These are phyloP conservation scores for Penicillium coprophilum DNA, from an alignment of 495 filamentous ascomycete genomes.

Conservation along the genomic window DNA sequence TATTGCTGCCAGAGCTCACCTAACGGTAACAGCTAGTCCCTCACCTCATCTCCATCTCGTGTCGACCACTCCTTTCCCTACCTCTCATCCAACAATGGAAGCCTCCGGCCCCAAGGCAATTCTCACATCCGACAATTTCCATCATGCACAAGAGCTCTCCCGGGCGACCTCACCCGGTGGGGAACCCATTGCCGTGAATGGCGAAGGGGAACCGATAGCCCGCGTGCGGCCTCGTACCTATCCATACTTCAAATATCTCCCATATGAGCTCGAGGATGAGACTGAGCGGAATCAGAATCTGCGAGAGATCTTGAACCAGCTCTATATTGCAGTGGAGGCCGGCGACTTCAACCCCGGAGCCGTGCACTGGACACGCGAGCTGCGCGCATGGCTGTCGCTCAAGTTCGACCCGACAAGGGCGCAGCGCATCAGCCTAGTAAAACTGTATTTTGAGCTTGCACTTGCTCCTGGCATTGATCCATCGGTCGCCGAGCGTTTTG, in stretches of 20 bases:
- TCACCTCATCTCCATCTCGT: slow-evolving; percentile 25
- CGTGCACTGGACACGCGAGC: slow-evolving; percentile 94
- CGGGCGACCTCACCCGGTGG: slow-evolving; percentile 67
- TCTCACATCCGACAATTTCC: slow-evolving; percentile 48
- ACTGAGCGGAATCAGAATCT: slow-evolving; percentile 69
- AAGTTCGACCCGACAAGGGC: slow-evolving; percentile 93
- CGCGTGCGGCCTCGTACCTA: slow-evolving; percentile 88
- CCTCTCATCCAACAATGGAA: slow-evolving; percentile 39
- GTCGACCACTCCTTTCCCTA: slow-evolving; percentile 13
- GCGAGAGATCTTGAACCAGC: slow-evolving; percentile 81
- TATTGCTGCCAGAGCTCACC: slow-evolving; percentile 34
- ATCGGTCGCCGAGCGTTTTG: slow-evolving; percentile 80
- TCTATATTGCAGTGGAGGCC: slow-evolving; percentile 86
- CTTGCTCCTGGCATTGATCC: slow-evolving; percentile 87
- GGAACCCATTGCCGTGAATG: slow-evolving; percentile 54
- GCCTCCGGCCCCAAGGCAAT: slow-evolving; percentile 39
- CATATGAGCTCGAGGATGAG: slow-evolving; percentile 81
- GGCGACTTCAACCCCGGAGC: slow-evolving; percentile 94
- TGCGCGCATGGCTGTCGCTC: slow-evolving; percentile 89
- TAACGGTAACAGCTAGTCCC: slow-evolving; percentile 28
- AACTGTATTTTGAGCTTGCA: slow-evolving; percentile 90
- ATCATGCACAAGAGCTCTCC: slow-evolving; percentile 54
- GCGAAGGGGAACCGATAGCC: slow-evolving; percentile 53
- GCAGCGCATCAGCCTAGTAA: slow-evolving; percentile 78
- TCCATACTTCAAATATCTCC: slow-evolving; percentile 84